Conservation (phyloP, 345 rosid species). For the Reutealis trisperma region DNA sequence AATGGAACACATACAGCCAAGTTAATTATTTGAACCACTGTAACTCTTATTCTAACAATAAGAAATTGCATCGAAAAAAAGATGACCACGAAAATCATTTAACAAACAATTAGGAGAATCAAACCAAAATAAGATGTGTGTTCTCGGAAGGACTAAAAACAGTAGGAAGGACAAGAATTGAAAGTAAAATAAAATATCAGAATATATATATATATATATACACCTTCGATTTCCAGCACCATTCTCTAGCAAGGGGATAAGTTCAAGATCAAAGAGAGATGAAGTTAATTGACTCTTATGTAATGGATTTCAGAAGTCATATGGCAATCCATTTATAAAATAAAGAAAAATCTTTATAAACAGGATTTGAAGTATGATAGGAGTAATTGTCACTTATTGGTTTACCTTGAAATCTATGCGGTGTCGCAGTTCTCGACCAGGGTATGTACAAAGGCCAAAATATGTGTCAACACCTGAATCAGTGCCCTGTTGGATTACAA, state of each 20-base stretch:
- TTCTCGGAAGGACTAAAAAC: neutral
- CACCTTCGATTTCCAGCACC: neutral
- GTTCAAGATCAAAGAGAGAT: neutral
- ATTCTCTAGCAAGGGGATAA: neutral
- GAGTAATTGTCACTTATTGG: neutral
- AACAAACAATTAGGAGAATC: neutral
- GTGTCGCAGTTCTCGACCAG: slow-evolving; percentile 75
- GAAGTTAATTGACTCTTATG: neutral
- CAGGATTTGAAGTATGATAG: neutral
- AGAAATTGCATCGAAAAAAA: neutral
- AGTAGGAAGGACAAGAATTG: neutral
- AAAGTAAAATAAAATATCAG: neutral
- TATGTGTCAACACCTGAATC: slow-evolving; percentile 94
- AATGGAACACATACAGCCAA: slow-evolving; percentile 7
- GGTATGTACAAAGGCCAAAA: slow-evolving; percentile 88
- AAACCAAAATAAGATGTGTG: neutral
- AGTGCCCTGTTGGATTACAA: slow-evolving; percentile 54
- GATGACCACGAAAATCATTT: neutral
- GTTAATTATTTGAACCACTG: neutral
- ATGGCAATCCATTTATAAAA: neutral
- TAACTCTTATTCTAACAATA: neutral
- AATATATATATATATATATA: too few species aligned
- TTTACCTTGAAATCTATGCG: slow-evolving; percentile 90
- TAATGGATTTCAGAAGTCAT: neutral
- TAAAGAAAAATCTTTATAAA: too few species aligned